Percentiles rank a stretch among this genome's conserved stretches.
phyloP scores from a whole-genome alignment of 2,329 filamentous ascomycete species.

The Alternaria infectoria region DNA sequence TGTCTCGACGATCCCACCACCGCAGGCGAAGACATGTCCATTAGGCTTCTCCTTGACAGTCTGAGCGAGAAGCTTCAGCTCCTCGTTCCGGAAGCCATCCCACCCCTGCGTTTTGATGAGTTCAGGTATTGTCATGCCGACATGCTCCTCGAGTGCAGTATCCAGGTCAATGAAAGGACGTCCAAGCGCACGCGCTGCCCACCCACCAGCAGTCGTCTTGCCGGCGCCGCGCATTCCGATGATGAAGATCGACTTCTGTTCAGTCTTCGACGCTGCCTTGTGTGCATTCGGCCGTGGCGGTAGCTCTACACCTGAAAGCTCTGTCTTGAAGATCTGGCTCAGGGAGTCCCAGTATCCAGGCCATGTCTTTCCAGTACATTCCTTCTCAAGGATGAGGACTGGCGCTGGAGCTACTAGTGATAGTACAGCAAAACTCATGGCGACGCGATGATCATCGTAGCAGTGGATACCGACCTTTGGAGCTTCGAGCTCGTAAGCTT shows the following conservation, averaged over 20 bases:
- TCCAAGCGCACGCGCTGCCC: slow-evolving; percentile 77
- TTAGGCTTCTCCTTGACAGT: slow-evolving; percentile 76
- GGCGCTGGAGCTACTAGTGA: slow-evolving; percentile 73
- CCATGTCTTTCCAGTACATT: slow-evolving; percentile 97
- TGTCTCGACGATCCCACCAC: slow-evolving; percentile 90
- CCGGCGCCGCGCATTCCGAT: slow-evolving; percentile 98
- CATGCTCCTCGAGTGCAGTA: slow-evolving; percentile 77
- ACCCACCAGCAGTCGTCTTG: slow-evolving; percentile 90
- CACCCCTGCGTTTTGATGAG: slow-evolving; percentile 81
- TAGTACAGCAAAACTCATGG: slow-evolving; percentile 97
- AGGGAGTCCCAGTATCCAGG: slow-evolving; percentile 97
- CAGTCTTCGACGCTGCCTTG: slow-evolving; percentile 30
- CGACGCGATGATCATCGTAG: slow-evolving; percentile 96
- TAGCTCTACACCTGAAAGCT: slow-evolving; percentile 75
- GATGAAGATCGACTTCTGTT: slow-evolving; percentile 79
- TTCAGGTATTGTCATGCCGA: slow-evolving; percentile 80
- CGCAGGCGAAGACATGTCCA: slow-evolving; percentile 88
- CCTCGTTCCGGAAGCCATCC: slow-evolving; percentile 84
- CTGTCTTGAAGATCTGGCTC: slow-evolving; percentile 76
- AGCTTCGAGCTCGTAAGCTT: slow-evolving; percentile 57
- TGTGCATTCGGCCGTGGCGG: slow-evolving; percentile 43
- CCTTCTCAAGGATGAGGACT: slow-evolving; percentile 82
- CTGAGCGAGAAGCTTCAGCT: slow-evolving; percentile 74
- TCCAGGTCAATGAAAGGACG: slow-evolving; percentile 88
- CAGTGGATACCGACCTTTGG: slow-evolving; percentile 76